Evolutionary conservation across 2,329 filamentous ascomycete genomes (phyloP).

Genomic region (Colletotrichum neosansevieriae): DNA sequence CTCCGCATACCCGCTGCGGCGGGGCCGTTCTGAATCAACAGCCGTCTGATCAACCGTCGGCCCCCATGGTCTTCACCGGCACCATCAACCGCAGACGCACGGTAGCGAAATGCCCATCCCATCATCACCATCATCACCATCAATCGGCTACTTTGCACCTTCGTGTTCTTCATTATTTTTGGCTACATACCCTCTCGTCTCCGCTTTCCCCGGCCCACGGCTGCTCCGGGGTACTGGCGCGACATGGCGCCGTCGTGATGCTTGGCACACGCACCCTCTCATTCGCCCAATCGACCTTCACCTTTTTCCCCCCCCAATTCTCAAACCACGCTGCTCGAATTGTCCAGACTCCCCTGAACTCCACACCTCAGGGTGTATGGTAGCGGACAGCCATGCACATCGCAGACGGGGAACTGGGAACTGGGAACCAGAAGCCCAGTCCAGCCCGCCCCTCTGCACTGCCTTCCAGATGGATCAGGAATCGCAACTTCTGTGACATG

Average conservation of each 20-base stretch:
- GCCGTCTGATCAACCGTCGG: conserved; percentile 36
- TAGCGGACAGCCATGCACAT: background rate
- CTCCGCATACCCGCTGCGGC: too few relatives aligned
- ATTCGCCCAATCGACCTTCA: conserved; percentile 9
- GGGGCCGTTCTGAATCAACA: conserved; percentile 37
- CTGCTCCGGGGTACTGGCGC: conserved; percentile 35
- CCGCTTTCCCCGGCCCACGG: conserved; percentile 30
- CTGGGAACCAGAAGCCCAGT: background rate
- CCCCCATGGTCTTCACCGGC: conserved; percentile 20
- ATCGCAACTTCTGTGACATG: conserved; percentile 35
- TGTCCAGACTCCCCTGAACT: conserved; percentile 3
- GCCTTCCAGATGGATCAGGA: conserved; percentile 31
- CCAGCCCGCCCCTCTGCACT: conserved; percentile 30
- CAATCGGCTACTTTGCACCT: conserved; percentile 23
- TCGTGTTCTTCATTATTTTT: conserved; percentile 35
- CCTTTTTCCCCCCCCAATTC: background rate
- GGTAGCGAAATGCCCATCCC: conserved; percentile 9
- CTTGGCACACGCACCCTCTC: conserved; percentile 27
- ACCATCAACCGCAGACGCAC: conserved; percentile 33
- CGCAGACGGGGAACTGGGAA: background rate
- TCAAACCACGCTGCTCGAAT: conserved; percentile 3
- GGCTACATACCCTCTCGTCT: conserved; percentile 3
- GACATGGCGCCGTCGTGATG: conserved; percentile 35
- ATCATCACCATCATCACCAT: conserved; percentile 7
- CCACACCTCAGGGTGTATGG: background rate